These are phyloP conservation scores for Apiospora rasikravindrae DNA, from an alignment of 2,329 filamentous ascomycete species.

Conservation along the genomic window DNA sequence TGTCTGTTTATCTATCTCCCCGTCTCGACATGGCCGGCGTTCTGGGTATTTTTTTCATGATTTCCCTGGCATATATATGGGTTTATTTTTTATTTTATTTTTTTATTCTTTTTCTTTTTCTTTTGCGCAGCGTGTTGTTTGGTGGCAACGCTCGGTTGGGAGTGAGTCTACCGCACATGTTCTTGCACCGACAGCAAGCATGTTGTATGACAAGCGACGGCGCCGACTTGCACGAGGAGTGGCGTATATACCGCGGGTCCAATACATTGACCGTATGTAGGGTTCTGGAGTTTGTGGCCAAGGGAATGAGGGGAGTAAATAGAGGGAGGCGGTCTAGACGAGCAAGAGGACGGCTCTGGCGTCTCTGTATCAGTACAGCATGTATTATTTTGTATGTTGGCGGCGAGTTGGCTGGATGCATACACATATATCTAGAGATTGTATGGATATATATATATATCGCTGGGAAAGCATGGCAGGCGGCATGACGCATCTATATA, in stretches of 20 bases:
- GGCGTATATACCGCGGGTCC: slow-evolving; percentile 4
- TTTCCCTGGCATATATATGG: background rate
- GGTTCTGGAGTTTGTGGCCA: slow-evolving; percentile 1
- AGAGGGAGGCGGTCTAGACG: background rate
- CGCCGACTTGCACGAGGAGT: background rate
- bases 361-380: slow-evolving; percentile 5
- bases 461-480: too few relatives aligned
- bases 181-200: background rate
- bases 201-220: slow-evolving; percentile 8
- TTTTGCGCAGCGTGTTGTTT: background rate
- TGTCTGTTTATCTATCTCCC: background rate
- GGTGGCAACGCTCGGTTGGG: background rate
- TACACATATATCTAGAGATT: background rate
- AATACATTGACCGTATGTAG: background rate
- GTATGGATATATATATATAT: background rate
- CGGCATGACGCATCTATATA: background rate
- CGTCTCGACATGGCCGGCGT: slow-evolving; percentile 1
- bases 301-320: background rate
- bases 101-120: background rate
- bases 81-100: background rate
- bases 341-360: background rate
- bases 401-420: background rate
- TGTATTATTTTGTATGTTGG: background rate
- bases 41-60: background rate
- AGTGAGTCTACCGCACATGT: background rate